These are phyloP conservation scores for Drechslerella dactyloides DNA, from an alignment of 2,329 filamentous ascomycete species.

Conservation along the genomic window DNA sequence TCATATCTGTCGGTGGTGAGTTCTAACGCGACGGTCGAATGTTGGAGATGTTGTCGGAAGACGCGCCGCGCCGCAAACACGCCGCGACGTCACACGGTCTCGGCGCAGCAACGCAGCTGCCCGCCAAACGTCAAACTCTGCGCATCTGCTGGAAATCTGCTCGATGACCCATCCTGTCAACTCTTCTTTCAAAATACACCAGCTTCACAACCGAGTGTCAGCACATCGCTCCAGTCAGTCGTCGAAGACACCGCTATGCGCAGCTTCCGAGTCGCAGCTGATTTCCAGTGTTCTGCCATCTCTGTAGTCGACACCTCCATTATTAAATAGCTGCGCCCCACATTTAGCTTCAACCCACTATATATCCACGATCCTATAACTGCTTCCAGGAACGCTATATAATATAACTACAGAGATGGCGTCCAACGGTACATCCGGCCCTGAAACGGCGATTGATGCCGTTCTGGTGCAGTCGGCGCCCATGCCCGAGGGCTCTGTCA, in stretches of 20 bases:
- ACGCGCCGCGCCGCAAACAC: constrained; percentile 37
- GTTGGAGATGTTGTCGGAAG: constrained; percentile 22
- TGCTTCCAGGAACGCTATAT: not conserved
- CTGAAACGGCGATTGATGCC: constrained; percentile 60
- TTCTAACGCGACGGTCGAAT: not conserved
- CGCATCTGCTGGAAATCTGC: not conserved
- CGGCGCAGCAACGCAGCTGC: not conserved
- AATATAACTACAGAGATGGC: constrained; percentile 19
- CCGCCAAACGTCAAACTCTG: not conserved
- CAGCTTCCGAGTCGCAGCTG: constrained; percentile 45
- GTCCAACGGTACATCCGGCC: constrained; percentile 17
- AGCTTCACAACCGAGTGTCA: not conserved
- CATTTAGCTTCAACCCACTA: not conserved
- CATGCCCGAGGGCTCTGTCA: constrained; percentile 70
- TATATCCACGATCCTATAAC: not conserved
- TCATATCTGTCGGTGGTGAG: no score
- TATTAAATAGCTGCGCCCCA: constrained; percentile 24
- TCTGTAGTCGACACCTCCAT: constrained; percentile 43
- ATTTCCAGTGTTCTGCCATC: constrained; percentile 39
- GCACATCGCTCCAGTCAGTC: constrained; percentile 26
- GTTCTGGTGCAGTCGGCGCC: constrained; percentile 84
- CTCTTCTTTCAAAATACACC: not conserved
- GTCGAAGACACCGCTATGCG: constrained; percentile 31
- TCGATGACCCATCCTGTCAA: not conserved
- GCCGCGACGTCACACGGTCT: constrained; percentile 1